Evolutionary conservation across 768 basidiomycete species (phyloP).

Genomic region (Calocera cornea): DNA sequence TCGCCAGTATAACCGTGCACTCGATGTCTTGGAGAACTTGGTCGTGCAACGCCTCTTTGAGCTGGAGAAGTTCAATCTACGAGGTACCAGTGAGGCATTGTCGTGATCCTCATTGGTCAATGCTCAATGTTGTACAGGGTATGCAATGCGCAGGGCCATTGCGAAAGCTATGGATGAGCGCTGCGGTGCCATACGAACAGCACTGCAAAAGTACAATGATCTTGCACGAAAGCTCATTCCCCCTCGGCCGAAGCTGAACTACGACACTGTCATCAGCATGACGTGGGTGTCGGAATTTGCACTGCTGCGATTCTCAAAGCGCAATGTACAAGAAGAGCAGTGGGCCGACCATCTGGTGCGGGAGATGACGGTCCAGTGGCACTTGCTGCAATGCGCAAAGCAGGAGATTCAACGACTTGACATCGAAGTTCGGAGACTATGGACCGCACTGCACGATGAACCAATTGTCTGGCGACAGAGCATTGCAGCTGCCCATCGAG

Average conservation of each 20-base stretch:
- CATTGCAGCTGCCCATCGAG: background rate
- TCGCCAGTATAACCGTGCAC: background rate
- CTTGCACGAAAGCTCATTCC: background rate
- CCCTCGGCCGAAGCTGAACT: background rate
- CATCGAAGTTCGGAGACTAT: background rate
- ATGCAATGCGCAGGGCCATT: slow-evolving; percentile 23
- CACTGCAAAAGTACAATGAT: slow-evolving; percentile 6
- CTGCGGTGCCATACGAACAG: slow-evolving; percentile 6
- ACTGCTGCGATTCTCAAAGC: background rate
- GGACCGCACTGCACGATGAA: background rate
- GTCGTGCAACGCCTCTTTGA: slow-evolving; percentile 3
- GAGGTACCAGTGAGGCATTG: background rate
- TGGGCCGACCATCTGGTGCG: background rate
- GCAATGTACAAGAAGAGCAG: background rate
- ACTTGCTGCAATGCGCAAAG: background rate
- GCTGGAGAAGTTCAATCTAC: background rate
- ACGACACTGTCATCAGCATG: background rate
- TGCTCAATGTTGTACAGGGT: slow-evolving; percentile 16
- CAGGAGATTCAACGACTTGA: slow-evolving; percentile 4
- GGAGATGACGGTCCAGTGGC: background rate
- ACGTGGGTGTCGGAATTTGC: slow-evolving; percentile 1
- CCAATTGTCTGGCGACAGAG: background rate
- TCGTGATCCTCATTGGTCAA: background rate
- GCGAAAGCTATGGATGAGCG: slow-evolving; percentile 22
- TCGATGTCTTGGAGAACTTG: background rate